Base-by-base conservation (phyloP, 2,329 filamentous ascomycete species). In the Lecanicillium sp. region DNA sequence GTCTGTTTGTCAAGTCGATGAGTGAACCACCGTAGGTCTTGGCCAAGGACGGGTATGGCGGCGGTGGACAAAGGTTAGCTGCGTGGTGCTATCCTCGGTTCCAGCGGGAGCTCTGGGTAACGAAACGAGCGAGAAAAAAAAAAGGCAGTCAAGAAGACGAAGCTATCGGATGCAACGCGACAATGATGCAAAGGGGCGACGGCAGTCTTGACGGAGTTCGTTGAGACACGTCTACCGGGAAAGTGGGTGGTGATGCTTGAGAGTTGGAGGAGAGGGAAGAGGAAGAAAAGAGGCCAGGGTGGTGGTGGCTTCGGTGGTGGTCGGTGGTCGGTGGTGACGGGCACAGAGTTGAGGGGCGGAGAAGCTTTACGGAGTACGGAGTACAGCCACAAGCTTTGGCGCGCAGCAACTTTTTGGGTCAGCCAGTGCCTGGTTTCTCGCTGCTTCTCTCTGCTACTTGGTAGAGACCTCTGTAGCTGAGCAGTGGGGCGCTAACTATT, bases 241-340 rank as follows among this genome's bases (percentile, higher is more conserved):
- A 30, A 21, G 38, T 45, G 20, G 23, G 24, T 29, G 42, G 30
- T 21, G 29, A 24, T 17, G 30, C 40, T 15, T 12, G 20, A 20
- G 24, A 21, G 27, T 26, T 20, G 37, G 20, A 40, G 29, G 36
- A 7, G 36, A 29, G 35, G 14, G 44, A 47, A 23, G 15, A 35
- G 26, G 40, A 43, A 12, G 21, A 29, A 19, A 23, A 38, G 19
- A 46, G 44, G 44, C 35, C 35, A 47, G 44, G 19, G 29, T 47
- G 44, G 44, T 40, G 44, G 40, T 36, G 44, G 39, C 27, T 33
- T 46, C 39, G 36, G 15, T 15, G 43, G 44, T 12, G 12, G 7
- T 24, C n/a, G 11, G 3, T 39, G 21, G 15, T 4, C 12, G n/a
- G 29, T 29, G 30, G 17, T 19, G 12, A 20, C 15, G 33, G 12